Conservation (phyloP, 2,329 filamentous ascomycete genomes). For the Juglanconis juglandina region DNA sequence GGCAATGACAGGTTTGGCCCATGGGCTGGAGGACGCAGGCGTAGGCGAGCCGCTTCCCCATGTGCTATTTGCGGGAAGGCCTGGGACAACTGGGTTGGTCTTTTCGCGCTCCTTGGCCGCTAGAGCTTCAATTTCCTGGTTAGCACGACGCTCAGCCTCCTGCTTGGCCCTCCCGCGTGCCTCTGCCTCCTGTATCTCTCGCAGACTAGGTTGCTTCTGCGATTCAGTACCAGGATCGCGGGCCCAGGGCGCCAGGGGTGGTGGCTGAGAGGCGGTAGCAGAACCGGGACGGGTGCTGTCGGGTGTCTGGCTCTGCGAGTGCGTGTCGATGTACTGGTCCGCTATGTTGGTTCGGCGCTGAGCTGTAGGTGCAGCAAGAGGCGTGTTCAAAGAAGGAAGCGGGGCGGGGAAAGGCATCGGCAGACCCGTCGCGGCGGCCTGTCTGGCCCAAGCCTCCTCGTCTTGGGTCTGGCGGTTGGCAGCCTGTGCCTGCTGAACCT, state of each 20-base stretch:
- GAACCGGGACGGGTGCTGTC: conserved; percentile 42
- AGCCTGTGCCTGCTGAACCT: conserved; percentile 64
- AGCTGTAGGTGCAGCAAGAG: conserved; percentile 82
- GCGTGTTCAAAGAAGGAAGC: conserved; percentile 71
- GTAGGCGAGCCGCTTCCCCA: conserved; percentile 81
- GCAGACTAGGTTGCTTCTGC: conserved; percentile 84
- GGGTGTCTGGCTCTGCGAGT: conserved; percentile 77
- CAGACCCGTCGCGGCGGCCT: conserved; percentile 58
- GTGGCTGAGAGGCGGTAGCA: conserved; percentile 43
- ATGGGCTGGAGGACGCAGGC: conserved; percentile 53
- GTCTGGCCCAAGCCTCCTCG: conserved; percentile 48
- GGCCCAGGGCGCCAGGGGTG: conserved; percentile 91
- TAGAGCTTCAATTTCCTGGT: conserved; percentile 74
- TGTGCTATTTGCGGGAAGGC: conserved; percentile 81
- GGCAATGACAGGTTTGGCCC: conserved; percentile 59
- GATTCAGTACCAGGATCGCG: conserved; percentile 70
- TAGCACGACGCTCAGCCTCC: conserved; percentile 71
- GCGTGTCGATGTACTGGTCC: conserved; percentile 57
- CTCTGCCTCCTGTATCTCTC: conserved; percentile 95
- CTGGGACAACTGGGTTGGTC: conserved; percentile 59
- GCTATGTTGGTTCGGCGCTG: conserved; percentile 83
- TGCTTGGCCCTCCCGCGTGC: conserved; percentile 89
- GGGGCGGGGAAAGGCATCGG: conserved; percentile 74
- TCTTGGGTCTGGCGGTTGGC: conserved; percentile 50
- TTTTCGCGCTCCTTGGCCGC: conserved; percentile 59